Evolutionary conservation across 139 green algal genomes (phyloP).

Genomic region (Chlamydomonas schloesseri): DNA sequence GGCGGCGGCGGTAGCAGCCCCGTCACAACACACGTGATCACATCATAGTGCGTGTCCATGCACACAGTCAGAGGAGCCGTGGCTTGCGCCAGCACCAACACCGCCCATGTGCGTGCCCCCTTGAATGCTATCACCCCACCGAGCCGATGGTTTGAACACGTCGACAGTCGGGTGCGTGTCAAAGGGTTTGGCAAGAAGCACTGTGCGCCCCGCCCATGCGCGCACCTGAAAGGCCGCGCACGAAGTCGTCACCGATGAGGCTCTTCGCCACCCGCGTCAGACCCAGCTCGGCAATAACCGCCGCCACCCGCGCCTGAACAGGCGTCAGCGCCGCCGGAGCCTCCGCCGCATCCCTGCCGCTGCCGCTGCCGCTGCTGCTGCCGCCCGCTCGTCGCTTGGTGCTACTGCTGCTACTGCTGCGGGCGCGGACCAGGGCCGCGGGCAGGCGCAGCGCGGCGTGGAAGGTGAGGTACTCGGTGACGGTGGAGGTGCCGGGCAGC

Average conservation of each 20-base stretch:
- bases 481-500: slow-evolving; percentile 75
- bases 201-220: too few relatives aligned
- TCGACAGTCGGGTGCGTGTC: too few relatives aligned
- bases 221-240: slow-evolving; percentile 62
- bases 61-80: too few relatives aligned
- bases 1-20: too few relatives aligned
- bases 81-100: too few relatives aligned
- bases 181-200: too few relatives aligned
- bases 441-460: slow-evolving; percentile 76
- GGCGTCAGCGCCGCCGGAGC: background rate
- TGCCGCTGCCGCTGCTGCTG: background rate
- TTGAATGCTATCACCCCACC: too few relatives aligned
- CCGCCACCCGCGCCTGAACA: slow-evolving; percentile 19
- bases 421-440: background rate
- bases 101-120: too few relatives aligned
- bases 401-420: background rate
- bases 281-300: slow-evolving; percentile 45
- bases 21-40: too few relatives aligned
- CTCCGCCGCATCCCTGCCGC: too few relatives aligned
- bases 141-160: too few relatives aligned
- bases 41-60: too few relatives aligned
- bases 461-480: slow-evolving; percentile 83
- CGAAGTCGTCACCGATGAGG: slow-evolving; percentile 69
- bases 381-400: background rate
- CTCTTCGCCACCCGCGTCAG: slow-evolving; percentile 60